phyloP scores from a whole-genome alignment of 78 protist species.

The Dictyostelium firmibasis region DNA sequence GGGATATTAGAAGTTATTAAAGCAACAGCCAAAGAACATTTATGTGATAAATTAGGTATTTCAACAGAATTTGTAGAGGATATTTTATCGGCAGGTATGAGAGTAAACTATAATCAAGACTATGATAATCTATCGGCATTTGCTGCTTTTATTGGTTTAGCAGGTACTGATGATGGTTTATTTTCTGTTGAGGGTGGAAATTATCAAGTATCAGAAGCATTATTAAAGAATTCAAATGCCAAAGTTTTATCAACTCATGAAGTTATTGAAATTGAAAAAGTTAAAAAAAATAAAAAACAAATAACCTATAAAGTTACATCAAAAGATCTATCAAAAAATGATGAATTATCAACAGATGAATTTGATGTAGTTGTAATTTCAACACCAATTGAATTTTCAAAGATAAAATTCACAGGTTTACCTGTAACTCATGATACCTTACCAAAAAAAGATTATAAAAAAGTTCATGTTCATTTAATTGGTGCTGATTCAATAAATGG shows the following conservation, averaged over 20 bases:
- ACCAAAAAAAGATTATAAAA: constrained; percentile 7
- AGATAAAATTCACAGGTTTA: neutral
- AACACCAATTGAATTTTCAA: constrained; percentile 58
- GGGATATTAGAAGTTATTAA: constrained; percentile 14
- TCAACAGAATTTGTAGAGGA: constrained; percentile 40
- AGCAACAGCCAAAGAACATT: constrained; percentile 26
- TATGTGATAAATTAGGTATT: constrained; percentile 9
- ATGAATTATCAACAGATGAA: neutral
- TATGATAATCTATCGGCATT: constrained; percentile 64
- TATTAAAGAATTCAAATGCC: neutral
- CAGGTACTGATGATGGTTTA: constrained; percentile 49
- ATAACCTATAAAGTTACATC: neutral
- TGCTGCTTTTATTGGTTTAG: constrained; percentile 57
- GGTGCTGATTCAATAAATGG: constrained; percentile 38
- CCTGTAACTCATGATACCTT: neutral
- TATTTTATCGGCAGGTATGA: constrained; percentile 32
- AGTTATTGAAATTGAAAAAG: constrained; percentile 1
- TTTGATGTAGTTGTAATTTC: constrained; percentile 56
- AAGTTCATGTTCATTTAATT: constrained; percentile 47
- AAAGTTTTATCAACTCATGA: neutral
- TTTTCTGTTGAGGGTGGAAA: constrained; percentile 64
- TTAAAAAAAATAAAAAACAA: neutral
- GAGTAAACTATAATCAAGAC: constrained; percentile 66
- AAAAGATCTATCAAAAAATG: neutral
- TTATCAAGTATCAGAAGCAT: constrained; percentile 31